Evolutionary conservation across 2,329 filamentous ascomycete species (phyloP).

Genomic region (Pseudogymnoascus sp.): DNA sequence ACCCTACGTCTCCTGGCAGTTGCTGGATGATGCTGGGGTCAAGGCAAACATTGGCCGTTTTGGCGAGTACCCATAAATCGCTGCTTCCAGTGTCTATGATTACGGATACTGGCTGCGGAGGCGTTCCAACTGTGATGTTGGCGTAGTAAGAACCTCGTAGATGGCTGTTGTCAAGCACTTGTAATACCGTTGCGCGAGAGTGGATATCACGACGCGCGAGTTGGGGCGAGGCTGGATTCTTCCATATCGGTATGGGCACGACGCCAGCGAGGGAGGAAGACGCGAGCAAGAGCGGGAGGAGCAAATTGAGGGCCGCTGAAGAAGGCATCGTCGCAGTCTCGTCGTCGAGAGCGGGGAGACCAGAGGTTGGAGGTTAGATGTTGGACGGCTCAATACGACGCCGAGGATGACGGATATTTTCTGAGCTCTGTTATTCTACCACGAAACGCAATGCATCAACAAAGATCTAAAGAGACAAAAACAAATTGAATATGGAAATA

Average conservation of each 20-base stretch:
- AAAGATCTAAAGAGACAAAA: neutral
- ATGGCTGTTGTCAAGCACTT: slow-evolving; percentile 37
- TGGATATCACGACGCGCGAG: neutral
- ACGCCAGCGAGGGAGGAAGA: neutral
- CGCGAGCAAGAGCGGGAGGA: neutral
- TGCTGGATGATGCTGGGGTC: slow-evolving; percentile 27
- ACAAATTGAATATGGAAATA: neutral
- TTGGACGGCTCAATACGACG: neutral
- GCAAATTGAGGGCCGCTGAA: neutral
- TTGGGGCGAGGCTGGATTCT: neutral
- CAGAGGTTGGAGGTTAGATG: neutral
- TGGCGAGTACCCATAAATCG: slow-evolving; percentile 44
- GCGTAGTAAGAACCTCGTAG: slow-evolving; percentile 49
- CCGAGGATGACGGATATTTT: neutral
- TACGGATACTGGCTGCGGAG: slow-evolving; percentile 44
- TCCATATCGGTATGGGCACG: slow-evolving; percentile 1
- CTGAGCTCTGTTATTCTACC: neutral
- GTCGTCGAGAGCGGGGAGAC: neutral
- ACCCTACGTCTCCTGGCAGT: slow-evolving; percentile 28
- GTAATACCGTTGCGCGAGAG: neutral
- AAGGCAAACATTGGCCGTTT: slow-evolving; percentile 9
- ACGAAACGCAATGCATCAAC: neutral
- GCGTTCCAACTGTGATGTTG: slow-evolving; percentile 47
- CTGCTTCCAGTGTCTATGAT: slow-evolving; percentile 54
- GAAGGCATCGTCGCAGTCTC: neutral